Evolutionary conservation across 345 rosid species (phyloP).

Genomic region (Cardamine occulta): DNA sequence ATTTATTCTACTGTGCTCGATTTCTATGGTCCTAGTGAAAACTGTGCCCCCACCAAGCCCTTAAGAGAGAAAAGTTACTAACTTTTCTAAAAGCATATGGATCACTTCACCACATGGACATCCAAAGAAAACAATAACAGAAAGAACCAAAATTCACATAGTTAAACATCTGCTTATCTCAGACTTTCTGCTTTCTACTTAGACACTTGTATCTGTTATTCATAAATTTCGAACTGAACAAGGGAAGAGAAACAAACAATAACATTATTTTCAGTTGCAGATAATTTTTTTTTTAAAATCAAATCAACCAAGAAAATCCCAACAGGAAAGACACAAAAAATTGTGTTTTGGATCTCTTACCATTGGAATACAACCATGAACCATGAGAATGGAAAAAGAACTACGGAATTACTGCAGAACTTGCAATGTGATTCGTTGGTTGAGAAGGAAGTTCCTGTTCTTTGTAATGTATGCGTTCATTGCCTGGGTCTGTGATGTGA

Average conservation of each 20-base stretch:
- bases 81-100: conserved; percentile 43
- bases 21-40: conserved; percentile 38
- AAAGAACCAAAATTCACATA: neutral
- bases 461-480: conserved; percentile 65
- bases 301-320: conserved; percentile 18
- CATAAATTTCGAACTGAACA: neutral
- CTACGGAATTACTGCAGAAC: conserved; percentile 58
- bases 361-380: conserved; percentile 3
- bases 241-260: conserved; percentile 8
- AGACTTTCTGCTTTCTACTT: conserved; percentile 12
- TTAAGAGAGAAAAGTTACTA: conserved; percentile 30
- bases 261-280: conserved; percentile 5
- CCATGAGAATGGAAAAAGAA: neutral
- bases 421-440: conserved; percentile 60
- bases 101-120: conserved; percentile 45
- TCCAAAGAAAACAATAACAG: conserved; percentile 31
- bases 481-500: conserved; percentile 59
- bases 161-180: conserved; percentile 5
- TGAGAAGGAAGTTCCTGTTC: conserved; percentile 68
- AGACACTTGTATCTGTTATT: conserved; percentile 14
- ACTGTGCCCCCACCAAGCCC: conserved; percentile 36
- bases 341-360: neutral
- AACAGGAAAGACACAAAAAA: neutral
- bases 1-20: conserved; percentile 26
- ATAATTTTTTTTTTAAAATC: neutral